Evolutionary conservation across 345 rosid species (phyloP).

Genomic region (Draba incana): DNA sequence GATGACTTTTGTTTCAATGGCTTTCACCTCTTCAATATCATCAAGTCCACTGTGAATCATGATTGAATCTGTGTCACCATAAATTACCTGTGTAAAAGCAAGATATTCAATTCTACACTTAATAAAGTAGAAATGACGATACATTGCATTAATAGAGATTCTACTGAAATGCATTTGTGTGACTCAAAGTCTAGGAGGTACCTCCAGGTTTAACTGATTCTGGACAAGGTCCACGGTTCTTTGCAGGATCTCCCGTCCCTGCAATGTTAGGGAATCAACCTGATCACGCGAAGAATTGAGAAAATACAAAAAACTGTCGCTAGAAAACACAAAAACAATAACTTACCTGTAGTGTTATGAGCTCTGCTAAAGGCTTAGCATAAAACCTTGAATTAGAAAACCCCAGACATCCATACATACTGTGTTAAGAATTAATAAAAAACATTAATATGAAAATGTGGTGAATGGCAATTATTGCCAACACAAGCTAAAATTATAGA

Average conservation of each 20-base stretch:
- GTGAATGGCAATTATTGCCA: constrained; percentile 1
- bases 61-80: constrained; percentile 99
- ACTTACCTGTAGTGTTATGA: constrained; percentile 85
- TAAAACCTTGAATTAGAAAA: constrained; percentile 97
- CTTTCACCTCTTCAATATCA: constrained; percentile 76
- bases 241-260: constrained; percentile 98
- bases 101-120: constrained; percentile 28
- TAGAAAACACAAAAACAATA: constrained; percentile 23
- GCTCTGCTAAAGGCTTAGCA: constrained; percentile 98
- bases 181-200: constrained; percentile 39
- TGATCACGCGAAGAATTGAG: constrained; percentile 16
- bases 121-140: constrained; percentile 28
- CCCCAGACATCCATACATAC: constrained; percentile 99
- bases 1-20: constrained; percentile 82
- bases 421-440: constrained; percentile 43
- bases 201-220: constrained; percentile 90
- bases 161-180: constrained; percentile 27
- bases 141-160: constrained; percentile 11
- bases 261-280: constrained; percentile 33
- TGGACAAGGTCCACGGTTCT: constrained; percentile 97
- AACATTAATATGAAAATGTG: constrained; percentile 7
- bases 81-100: constrained; percentile 72
- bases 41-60: constrained; percentile 96
- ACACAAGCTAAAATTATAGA: constrained; percentile 34
- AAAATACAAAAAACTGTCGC: not conserved